Evolutionary conservation across 306 rosid genomes (phyloP).

Genomic region (Cucumis sativus): DNA sequence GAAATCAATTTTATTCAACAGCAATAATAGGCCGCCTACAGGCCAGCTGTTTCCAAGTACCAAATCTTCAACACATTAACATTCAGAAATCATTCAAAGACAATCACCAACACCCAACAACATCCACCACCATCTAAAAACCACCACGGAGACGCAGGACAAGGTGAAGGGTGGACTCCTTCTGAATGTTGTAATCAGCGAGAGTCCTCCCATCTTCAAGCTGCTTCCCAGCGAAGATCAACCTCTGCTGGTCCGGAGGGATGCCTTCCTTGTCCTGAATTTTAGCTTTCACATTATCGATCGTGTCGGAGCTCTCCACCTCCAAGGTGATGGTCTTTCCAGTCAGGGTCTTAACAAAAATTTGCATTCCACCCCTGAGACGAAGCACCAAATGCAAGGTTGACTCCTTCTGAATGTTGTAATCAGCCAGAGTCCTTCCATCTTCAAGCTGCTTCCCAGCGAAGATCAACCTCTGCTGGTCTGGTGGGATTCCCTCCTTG

Average conservation of each 20-base stretch:
- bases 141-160: constrained; percentile 8
- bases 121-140: neutral
- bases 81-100: neutral
- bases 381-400: constrained; percentile 1
- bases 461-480: neutral
- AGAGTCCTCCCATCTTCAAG: constrained; percentile 6
- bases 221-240: neutral
- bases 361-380: constrained; percentile 2
- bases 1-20: neutral
- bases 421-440: neutral
- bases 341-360: neutral
- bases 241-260: constrained; percentile 1
- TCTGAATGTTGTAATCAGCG: constrained; percentile 5
- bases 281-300: neutral
- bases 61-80: neutral
- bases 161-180: constrained; percentile 6
- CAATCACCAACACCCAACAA: neutral
- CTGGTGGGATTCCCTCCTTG: constrained; percentile 2
- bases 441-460: constrained; percentile 3
- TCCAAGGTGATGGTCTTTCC: constrained; percentile 10
- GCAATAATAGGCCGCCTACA: neutral
- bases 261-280: constrained; percentile 4
- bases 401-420: constrained; percentile 6
- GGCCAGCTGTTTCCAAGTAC: neutral
- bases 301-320: constrained; percentile 8